Evolutionary conservation across 208 protist species (phyloP).

Genomic region (Crithidia acanthocephali): DNA sequence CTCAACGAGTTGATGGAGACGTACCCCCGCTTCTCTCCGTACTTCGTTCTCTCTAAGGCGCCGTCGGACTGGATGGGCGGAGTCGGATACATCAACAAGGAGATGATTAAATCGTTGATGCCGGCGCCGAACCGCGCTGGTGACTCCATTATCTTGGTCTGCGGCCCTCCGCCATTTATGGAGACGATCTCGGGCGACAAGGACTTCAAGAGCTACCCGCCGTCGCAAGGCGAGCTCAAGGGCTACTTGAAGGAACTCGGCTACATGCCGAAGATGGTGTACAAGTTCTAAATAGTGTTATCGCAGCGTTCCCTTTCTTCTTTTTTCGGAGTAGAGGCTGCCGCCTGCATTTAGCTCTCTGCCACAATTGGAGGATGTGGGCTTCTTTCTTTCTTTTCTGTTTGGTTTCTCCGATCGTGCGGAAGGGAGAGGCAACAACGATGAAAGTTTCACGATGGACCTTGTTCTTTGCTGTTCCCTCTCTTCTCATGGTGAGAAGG

Average conservation of each 20-base stretch:
- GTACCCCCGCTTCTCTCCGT: conserved; percentile 91
- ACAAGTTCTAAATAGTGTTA: conserved; percentile 84
- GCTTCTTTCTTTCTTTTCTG: too few species aligned
- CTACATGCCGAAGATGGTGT: conserved; percentile 89
- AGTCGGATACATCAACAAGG: conserved; percentile 87
- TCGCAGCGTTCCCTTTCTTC: background rate
- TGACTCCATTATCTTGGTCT: conserved; percentile 88
- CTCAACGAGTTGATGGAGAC: conserved; percentile 90
- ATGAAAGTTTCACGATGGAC: too few species aligned
- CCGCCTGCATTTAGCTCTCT: too few species aligned
- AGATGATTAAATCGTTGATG: conserved; percentile 91
- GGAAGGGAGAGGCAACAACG: too few species aligned
- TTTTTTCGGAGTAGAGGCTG: too few species aligned
- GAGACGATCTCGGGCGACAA: conserved; percentile 90
- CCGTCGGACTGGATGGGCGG: conserved; percentile 92
- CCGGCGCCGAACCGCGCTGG: conserved; percentile 79
- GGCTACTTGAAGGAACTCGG: conserved; percentile 90
- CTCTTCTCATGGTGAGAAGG: too few species aligned
- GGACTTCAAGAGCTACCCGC: conserved; percentile 75
- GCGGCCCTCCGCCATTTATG: conserved; percentile 89
- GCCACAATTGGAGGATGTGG: too few species aligned
- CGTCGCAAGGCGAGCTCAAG: conserved; percentile 83
- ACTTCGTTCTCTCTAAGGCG: conserved; percentile 92
- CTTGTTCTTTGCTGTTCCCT: too few species aligned
- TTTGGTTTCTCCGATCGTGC: too few species aligned